phyloP scores from a whole-genome alignment of 106 monocot genomes.

The Dendrobium chrysotoxum region DNA sequence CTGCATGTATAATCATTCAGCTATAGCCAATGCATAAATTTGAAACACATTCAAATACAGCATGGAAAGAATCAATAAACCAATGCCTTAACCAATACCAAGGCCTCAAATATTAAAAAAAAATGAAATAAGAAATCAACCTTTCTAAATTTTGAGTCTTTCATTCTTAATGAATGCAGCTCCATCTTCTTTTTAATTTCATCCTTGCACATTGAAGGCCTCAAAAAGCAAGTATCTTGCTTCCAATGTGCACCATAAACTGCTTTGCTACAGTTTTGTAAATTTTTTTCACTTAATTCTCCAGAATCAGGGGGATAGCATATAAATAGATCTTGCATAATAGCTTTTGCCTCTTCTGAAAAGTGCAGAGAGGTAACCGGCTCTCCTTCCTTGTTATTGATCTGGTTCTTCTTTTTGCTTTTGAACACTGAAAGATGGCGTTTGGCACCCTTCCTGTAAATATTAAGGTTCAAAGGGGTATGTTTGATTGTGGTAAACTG shows the following conservation, averaged over 20 bases:
- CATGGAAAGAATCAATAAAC: neutral
- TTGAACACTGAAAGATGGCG: constrained; percentile 72
- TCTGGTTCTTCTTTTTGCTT: constrained; percentile 34
- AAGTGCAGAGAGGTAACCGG: constrained; percentile 34
- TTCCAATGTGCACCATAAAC: constrained; percentile 22
- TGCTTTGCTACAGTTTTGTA: constrained; percentile 13
- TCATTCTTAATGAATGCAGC: constrained; percentile 42
- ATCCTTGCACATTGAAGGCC: constrained; percentile 43
- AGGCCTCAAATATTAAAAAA: no score
- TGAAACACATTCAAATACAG: neutral
- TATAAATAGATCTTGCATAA: constrained; percentile 60
- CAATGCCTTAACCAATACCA: neutral
- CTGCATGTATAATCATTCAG: constrained; percentile 30
- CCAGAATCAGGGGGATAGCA: constrained; percentile 66
- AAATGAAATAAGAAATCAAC: constrained; percentile 24
- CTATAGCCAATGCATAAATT: neutral
- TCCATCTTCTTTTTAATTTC: constrained; percentile 62
- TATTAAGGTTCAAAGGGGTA: neutral
- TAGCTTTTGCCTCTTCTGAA: constrained; percentile 43
- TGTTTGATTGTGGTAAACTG: neutral
- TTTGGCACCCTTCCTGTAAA: constrained; percentile 32
- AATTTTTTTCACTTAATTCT: constrained; percentile 32
- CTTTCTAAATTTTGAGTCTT: constrained; percentile 51
- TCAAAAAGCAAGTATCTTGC: constrained; percentile 58
- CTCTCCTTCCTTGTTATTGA: constrained; percentile 32